Conservation (phyloP, 2,329 filamentous ascomycete species). For the Boeremia lycopersici region DNA sequence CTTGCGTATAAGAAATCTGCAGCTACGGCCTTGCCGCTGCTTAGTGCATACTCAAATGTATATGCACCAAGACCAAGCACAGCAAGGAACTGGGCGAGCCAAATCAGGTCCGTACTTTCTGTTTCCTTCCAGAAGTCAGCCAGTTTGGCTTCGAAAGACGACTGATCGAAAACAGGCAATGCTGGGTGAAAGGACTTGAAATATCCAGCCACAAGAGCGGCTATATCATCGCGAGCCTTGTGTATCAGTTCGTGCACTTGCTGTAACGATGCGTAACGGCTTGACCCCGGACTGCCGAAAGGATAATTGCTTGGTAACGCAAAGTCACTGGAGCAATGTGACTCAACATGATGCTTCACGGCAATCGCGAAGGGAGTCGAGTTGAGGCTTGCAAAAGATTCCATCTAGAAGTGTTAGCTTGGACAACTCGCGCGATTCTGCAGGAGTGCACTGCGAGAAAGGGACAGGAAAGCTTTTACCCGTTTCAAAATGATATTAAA, state of each 20-base stretch:
- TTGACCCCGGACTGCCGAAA: constrained; percentile 22
- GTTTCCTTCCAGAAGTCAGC: constrained; percentile 12
- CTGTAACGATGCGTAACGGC: constrained; percentile 19
- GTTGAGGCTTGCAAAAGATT: constrained; percentile 17
- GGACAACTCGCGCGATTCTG: background rate
- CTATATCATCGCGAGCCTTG: background rate
- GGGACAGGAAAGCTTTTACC: constrained; percentile 7
- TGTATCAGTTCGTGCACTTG: constrained; percentile 17
- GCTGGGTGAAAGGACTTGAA: constrained; percentile 19
- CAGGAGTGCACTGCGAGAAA: background rate
- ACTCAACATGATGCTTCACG: constrained; percentile 19
- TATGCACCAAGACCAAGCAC: constrained; percentile 30
- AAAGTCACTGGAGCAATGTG: constrained; percentile 23
- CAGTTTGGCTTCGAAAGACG: constrained; percentile 14
- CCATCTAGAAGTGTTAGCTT: constrained; percentile 14
- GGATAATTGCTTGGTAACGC: constrained; percentile 30
- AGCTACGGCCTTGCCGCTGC: constrained; percentile 1
- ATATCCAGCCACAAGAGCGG: constrained; percentile 19
- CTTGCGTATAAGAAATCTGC: constrained; percentile 25
- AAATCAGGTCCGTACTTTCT: constrained; percentile 13
- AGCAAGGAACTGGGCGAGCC: constrained; percentile 26
- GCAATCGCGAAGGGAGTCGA: constrained; percentile 17
- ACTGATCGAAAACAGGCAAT: constrained; percentile 17
- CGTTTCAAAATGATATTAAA: constrained; percentile 20
- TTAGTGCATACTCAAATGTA: constrained; percentile 3